Evolutionary conservation across 192 early-diverging fungal species (phyloP), one percentile per base, ranked within the genome.

Genomic region (Cladochytrium replicatum): DNA sequence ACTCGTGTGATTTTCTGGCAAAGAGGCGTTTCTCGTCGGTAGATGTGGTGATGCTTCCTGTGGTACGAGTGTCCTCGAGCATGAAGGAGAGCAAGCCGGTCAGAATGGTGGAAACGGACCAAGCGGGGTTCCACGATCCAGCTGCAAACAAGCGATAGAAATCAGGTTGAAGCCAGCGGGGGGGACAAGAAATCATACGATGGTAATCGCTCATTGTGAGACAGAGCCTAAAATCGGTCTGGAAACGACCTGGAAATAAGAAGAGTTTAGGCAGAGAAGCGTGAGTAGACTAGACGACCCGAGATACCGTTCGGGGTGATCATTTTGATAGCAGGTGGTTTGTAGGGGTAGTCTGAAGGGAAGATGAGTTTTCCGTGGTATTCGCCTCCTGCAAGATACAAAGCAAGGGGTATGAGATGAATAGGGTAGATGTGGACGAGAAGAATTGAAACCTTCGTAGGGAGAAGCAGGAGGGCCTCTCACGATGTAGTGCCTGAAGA

Each of bases 31-130:
- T 89, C 58, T 96, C 91, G 13, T 73, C 66, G 37, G 69, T 54
- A 1, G 88, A 80, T 9, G 88, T 86, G 22, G 74, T 80, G 40
- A 99, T 86, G 48, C 87, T 87, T 31, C 96, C 96, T 5, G 96
- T 94, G 4, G 93, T 97, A 4, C 66, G 59, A 13, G 81, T 81
- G 52, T 95, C 92, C 44, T 99, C 91, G 42, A 75, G 55, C 96
- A 99, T 99, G 60, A 99, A 99, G 41, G 85, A 88, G 32, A 99
- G 67, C 47, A 97, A 66, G 7, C 96, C 96, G 41, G 84, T 97
- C 31, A 99, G 67, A 44, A 99, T 97, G 0, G 96, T 99, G 5
- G 89, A 62, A 6, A 99, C 96, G 45, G 85, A 88, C 96, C 96
- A 97, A 42, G 87, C 85, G 4, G 93, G 93, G 55, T 97, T 99